Conservation (phyloP, 345 rosid species). For the Raphanus sativus region DNA sequence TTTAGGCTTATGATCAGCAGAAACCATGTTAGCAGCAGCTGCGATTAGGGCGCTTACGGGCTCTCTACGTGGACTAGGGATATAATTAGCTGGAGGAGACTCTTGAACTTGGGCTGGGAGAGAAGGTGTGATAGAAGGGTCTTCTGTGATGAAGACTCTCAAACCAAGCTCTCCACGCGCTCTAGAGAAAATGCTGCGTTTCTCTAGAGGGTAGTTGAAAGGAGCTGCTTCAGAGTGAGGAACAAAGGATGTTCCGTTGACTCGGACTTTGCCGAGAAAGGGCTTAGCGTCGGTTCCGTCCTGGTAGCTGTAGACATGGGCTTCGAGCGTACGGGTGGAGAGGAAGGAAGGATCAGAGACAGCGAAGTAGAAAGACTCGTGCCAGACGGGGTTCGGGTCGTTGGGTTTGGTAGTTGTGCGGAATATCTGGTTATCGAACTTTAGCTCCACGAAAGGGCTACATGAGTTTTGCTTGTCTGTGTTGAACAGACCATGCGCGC, state of each 20-base stretch:
- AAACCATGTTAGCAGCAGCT: neutral
- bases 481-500: conserved; percentile 64
- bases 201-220: conserved; percentile 85
- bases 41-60: conserved; percentile 1
- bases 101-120: conserved; percentile 57
- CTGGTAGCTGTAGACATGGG: conserved; percentile 50
- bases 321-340: conserved; percentile 60
- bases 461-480: conserved; percentile 59
- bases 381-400: conserved; percentile 83
- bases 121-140: conserved; percentile 55
- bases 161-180: conserved; percentile 80
- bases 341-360: conserved; percentile 68
- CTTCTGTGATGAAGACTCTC: conserved; percentile 74
- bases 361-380: conserved; percentile 71
- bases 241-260: conserved; percentile 79
- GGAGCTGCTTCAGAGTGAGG: conserved; percentile 80
- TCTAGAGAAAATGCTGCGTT: conserved; percentile 53
- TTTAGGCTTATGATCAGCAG: conserved; percentile 4
- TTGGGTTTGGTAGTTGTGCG: conserved; percentile 71
- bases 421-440: conserved; percentile 73
- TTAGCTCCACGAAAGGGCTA: conserved; percentile 77
- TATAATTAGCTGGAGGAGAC: conserved; percentile 35
- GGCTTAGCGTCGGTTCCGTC: conserved; percentile 48
- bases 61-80: conserved; percentile 36
- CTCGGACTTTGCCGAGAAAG: conserved; percentile 74